Base-by-base conservation (phyloP, 1,139 yeast genomes). In the Yamadazyma sp. region DNA sequence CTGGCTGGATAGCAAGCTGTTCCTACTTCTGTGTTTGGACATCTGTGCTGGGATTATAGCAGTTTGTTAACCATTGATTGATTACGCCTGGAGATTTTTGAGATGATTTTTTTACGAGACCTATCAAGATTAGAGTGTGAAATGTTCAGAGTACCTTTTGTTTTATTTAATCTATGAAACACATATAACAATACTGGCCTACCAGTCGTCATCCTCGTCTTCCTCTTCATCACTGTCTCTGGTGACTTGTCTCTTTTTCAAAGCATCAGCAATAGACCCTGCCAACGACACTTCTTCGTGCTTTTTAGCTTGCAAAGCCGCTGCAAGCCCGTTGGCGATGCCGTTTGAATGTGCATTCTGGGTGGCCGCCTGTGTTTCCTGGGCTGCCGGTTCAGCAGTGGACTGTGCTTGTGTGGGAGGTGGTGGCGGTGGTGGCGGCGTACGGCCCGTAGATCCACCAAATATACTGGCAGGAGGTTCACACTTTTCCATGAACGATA, bases 241-340 rank as follows among this genome's bases (percentile, higher is more conserved):
- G 38, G 87, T 85, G 33, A 86, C 87, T 25, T 89, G 89, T 57
- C 95, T 78, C 37, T 83, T 86, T 55, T 83, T 87, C 53, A 92
- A 75, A 0, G 97, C 98, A 47, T 87, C 87, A 0, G 97, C 97
- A 46, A 91, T 71, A 5, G 94, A 92, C 5, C 89, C 92, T 12
- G 95, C 95, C 55, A 88, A 72, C 2, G 73, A 64, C 5, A 76
- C 67, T 47, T 82, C 87, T 46, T 79, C 86, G 37, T 74, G 77
- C 56, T 81, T 78, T 59, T 81, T 81, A 35, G 84, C 82, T 59
- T 70, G 75, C 51, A 86, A 62, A 0, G 94, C 95, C 38, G 81
- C 85, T 0, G 95, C 95, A 33, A 87, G 65, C 0, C 89, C 87
- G 46, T 77, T 72, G 11, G 41, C 41, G 22, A 40, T 40, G 10